phyloP scores from a whole-genome alignment of 495 filamentous ascomycete genomes.

The Aspergillus conjunctus region DNA sequence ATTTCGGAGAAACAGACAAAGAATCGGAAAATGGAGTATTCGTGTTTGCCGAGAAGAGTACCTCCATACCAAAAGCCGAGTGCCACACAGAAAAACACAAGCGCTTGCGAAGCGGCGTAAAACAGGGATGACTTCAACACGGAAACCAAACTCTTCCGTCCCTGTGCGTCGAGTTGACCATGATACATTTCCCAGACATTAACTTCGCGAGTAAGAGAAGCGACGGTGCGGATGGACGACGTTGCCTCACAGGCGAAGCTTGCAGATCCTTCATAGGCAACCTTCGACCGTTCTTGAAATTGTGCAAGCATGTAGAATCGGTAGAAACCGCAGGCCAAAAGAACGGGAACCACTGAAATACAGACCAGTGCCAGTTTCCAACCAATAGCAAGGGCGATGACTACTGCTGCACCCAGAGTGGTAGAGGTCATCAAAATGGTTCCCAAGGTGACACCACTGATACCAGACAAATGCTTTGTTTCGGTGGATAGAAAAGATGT shows the following conservation, averaged over 20 bases:
- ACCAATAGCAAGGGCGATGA: slow-evolving; percentile 68
- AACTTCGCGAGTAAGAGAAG: slow-evolving; percentile 79
- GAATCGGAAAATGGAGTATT: slow-evolving; percentile 77
- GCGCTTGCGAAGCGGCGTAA: slow-evolving; percentile 77
- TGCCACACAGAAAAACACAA: slow-evolving; percentile 80
- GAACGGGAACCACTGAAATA: slow-evolving; percentile 72
- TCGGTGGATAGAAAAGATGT: slow-evolving; percentile 85
- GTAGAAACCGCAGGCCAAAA: slow-evolving; percentile 80
- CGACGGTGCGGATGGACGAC: slow-evolving; percentile 87
- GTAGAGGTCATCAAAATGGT: slow-evolving; percentile 75
- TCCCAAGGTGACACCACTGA: slow-evolving; percentile 79
- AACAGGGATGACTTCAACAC: slow-evolving; percentile 68
- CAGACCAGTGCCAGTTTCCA: slow-evolving; percentile 93
- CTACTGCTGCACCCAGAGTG: slow-evolving; percentile 69
- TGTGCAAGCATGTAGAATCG: slow-evolving; percentile 79
- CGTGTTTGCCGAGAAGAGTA: slow-evolving; percentile 66
- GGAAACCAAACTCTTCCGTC: slow-evolving; percentile 60
- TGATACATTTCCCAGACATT: slow-evolving; percentile 80
- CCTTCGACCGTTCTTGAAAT: slow-evolving; percentile 71
- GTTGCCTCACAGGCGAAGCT: slow-evolving; percentile 90
- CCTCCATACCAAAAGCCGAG: slow-evolving; percentile 97
- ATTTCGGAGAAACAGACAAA: slow-evolving; percentile 81
- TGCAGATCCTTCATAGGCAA: slow-evolving; percentile 72
- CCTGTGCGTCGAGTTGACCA: slow-evolving; percentile 63
- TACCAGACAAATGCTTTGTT: slow-evolving; percentile 79